Percentiles rank a stretch among this genome's conserved stretches.
Conservation (phyloP, 805 yeast genomes). For the Yamadazyma endophytica region DNA sequence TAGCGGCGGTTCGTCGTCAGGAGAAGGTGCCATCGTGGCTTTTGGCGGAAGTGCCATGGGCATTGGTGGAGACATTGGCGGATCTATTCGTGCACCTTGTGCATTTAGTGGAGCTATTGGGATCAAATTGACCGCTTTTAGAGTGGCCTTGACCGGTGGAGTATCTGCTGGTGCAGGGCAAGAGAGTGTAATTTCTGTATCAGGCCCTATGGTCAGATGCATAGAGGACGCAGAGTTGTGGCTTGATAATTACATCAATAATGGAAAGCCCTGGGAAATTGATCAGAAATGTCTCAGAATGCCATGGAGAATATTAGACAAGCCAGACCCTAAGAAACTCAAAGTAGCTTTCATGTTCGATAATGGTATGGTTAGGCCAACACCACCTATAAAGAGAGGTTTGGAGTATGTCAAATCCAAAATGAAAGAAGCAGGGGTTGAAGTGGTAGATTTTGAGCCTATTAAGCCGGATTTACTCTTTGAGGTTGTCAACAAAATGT, state of each 20-base stretch:
- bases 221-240: conserved; percentile 60
- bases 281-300: conserved; percentile 47
- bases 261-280: conserved; percentile 60
- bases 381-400: conserved; percentile 61
- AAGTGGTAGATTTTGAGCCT: conserved; percentile 53
- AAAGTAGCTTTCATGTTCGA: conserved; percentile 62
- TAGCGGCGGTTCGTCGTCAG: conserved; percentile 38
- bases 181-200: conserved; percentile 58
- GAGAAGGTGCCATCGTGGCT: conserved; percentile 36
- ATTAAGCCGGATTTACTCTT: conserved; percentile 55
- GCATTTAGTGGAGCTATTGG: conserved; percentile 35
- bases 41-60: conserved; percentile 36
- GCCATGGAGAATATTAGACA: conserved; percentile 48
- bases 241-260: conserved; percentile 51
- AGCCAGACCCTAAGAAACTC: conserved; percentile 38
- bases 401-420: conserved; percentile 52
- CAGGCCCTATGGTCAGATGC: conserved; percentile 63
- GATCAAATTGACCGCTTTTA: conserved; percentile 31
- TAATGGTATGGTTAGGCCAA: conserved; percentile 63
- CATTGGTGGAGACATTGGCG: conserved; percentile 39
- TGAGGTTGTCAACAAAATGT: conserved; percentile 54
- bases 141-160: conserved; percentile 34
- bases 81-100: conserved; percentile 38
- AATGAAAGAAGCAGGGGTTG: conserved; percentile 55
- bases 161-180: conserved; percentile 56